Evolutionary conservation across 176 grass and related monocot species (phyloP).

Genomic region (Triticum aestivum): IWGSC_CS_RefSeq_v2.1 NC_057805.1:21358629-21359128

Average conservation of each 20-base stretch:
- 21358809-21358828: constrained; percentile 83
- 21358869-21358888: constrained; percentile 83
- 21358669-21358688: constrained; percentile 90
- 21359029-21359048: neutral
- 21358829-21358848: constrained; percentile 95
- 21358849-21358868: constrained; percentile 91
- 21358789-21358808: constrained; percentile 70
- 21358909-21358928: neutral
- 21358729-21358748: neutral
- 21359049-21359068: neutral
- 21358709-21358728: constrained; percentile 49
- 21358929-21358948: neutral
- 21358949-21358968: neutral
- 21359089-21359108: constrained; percentile 75
- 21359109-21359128: constrained; percentile 77
- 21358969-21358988: neutral
- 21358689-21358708: constrained; percentile 91
- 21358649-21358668: constrained; percentile 94
- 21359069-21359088: constrained; percentile 78
- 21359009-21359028: neutral
- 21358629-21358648: constrained; percentile 80
- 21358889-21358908: neutral
- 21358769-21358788: constrained; percentile 43
- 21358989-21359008: neutral
- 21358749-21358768: constrained; percentile 11